Conservation (phyloP, 768 basidiomycete genomes). For the Sarcomyxa edulis region DNA sequence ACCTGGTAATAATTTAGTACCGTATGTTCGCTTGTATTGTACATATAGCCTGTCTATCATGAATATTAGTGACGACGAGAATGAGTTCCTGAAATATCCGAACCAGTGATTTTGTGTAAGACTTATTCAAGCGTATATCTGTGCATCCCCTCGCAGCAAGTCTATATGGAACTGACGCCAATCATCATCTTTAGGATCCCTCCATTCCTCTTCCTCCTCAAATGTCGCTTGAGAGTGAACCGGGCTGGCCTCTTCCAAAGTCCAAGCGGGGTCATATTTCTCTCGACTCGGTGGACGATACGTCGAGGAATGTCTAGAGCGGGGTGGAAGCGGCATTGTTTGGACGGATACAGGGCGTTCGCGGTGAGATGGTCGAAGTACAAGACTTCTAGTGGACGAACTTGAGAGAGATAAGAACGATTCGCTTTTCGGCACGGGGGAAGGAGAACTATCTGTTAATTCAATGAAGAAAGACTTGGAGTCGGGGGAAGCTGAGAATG, state of each 20-base stretch:
- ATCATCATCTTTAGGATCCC: constrained; percentile 38
- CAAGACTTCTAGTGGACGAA: constrained; percentile 23
- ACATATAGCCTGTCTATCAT: no score
- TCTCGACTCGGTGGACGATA: constrained; percentile 23
- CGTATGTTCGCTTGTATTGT: no score
- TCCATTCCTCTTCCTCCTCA: constrained; percentile 21
- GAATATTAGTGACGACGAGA: no score
- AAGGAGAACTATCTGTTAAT: constrained; percentile 24
- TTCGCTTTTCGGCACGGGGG: constrained; percentile 24
- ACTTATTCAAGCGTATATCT: no score
- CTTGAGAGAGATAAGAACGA: constrained; percentile 37
- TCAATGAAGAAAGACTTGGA: constrained; percentile 42
- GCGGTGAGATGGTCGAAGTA: constrained; percentile 12
- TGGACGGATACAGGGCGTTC: constrained; percentile 20
- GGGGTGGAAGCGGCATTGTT: constrained; percentile 21
- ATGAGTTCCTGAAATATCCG: no score
- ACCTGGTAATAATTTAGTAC: no score
- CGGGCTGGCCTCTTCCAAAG: constrained; percentile 29
- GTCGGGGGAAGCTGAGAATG: constrained; percentile 32
- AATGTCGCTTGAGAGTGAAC: constrained; percentile 13
- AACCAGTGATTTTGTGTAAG: no score
- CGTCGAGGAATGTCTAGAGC: constrained; percentile 25
- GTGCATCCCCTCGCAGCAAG: constrained; percentile 27
- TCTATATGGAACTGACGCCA: constrained; percentile 57
- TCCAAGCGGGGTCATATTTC: constrained; percentile 30